These are phyloP conservation scores for Tubosaeta brunneosetosa DNA, from an alignment of 768 basidiomycete species.

Conservation along the genomic window DNA sequence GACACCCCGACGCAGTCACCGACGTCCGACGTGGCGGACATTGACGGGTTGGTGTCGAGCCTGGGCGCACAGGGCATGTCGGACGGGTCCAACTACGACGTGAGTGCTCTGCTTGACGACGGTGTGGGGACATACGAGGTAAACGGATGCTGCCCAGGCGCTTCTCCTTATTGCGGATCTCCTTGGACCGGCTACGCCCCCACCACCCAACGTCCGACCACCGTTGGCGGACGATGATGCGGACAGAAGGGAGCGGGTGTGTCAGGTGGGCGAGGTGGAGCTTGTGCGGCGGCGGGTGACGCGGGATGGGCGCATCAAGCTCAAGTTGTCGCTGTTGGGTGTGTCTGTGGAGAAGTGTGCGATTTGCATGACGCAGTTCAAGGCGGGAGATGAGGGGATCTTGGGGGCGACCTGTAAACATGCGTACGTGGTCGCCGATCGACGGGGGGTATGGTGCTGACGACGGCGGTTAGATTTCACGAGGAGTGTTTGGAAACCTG, in stretches of 20 bases:
- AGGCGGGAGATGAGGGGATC: slow-evolving; percentile 49
- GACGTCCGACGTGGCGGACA: slow-evolving; percentile 45
- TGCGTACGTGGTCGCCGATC: slow-evolving; percentile 29
- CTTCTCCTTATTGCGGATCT: slow-evolving; percentile 58
- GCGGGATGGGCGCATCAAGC: slow-evolving; percentile 62
- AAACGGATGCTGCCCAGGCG: slow-evolving; percentile 39
- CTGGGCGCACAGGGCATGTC: slow-evolving; percentile 42
- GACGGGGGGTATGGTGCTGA: neutral
- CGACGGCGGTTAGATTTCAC: slow-evolving; percentile 42
- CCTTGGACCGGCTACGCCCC: slow-evolving; percentile 47
- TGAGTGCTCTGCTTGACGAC: slow-evolving; percentile 37
- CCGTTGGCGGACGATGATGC: slow-evolving; percentile 6
- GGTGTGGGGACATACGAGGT: slow-evolving; percentile 18
- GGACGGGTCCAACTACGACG: slow-evolving; percentile 61
- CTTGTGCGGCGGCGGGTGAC: slow-evolving; percentile 56
- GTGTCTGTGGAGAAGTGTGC: slow-evolving; percentile 64
- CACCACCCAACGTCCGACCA: slow-evolving; percentile 4
- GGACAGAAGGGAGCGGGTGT: slow-evolving; percentile 8
- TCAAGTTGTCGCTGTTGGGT: slow-evolving; percentile 64
- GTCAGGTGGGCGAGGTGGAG: slow-evolving; percentile 44
- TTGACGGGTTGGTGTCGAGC: slow-evolving; percentile 57
- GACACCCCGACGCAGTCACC: slow-evolving; percentile 27
- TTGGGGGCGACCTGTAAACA: slow-evolving; percentile 59
- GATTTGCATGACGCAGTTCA: slow-evolving; percentile 71
- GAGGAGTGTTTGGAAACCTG: slow-evolving; percentile 58